These are phyloP conservation scores for Torulaspora maleeae DNA, from an alignment of 805 yeast genomes.

Conservation along the genomic window DNA sequence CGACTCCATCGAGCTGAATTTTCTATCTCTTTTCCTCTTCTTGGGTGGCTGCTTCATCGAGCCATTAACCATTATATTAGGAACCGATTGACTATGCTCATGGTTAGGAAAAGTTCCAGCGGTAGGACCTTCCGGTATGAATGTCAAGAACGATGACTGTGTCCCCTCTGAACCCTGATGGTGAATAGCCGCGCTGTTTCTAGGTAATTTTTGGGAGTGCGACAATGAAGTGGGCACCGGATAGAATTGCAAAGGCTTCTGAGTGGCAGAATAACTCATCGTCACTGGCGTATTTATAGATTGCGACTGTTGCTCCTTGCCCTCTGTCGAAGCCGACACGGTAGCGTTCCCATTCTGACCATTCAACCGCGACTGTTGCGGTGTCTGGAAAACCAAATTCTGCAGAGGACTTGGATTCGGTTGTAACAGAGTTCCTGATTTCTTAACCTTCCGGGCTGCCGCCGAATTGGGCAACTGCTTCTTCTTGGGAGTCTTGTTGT, in stretches of 20 bases:
- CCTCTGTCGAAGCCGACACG: conserved; percentile 12
- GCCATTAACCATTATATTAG: conserved; percentile 25
- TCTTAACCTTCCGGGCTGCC: conserved; percentile 14
- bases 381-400: conserved; percentile 33
- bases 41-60: conserved; percentile 8
- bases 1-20: not conserved
- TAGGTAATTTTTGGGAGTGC: conserved; percentile 10
- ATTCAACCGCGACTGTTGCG: conserved; percentile 25
- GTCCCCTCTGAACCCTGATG: conserved; percentile 1
- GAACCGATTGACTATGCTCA: conserved; percentile 13
- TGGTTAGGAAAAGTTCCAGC: conserved; percentile 8
- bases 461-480: conserved; percentile 8
- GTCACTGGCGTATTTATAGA: conserved; percentile 19
- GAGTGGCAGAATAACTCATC: conserved; percentile 30
- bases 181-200: conserved; percentile 13
- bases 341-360: conserved; percentile 15
- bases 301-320: conserved; percentile 10
- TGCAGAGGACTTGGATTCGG: conserved; percentile 34
- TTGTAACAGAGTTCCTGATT: conserved; percentile 14
- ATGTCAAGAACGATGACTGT: conserved; percentile 13
- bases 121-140: conserved; percentile 22
- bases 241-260: conserved; percentile 34
- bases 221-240: conserved; percentile 27
- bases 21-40: conserved; percentile 9
- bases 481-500: conserved; percentile 34